A percentile compares a stretch with the other conserved stretches of the same genome.
These are phyloP conservation scores for Saturnispora galanensis DNA, from an alignment of 805 yeast species.

Conservation along the genomic window DNA sequence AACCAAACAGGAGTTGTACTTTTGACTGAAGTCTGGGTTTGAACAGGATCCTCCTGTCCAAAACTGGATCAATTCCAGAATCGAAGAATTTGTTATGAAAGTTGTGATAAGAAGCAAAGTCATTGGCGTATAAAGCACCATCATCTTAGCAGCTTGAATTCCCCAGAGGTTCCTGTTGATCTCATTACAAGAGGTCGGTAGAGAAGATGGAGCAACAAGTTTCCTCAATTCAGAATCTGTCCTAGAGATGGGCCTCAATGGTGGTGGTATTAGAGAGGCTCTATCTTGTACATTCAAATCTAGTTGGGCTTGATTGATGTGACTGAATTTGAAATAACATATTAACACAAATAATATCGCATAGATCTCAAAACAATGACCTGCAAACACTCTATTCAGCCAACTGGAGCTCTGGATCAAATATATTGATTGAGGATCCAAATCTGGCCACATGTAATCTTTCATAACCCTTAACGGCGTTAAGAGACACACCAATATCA, in stretches of 20 bases:
- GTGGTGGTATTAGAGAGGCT: conserved; percentile 4
- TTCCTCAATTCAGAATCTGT: conserved; percentile 3
- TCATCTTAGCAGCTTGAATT: conserved; percentile 17
- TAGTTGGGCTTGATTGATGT: conserved; percentile 1
- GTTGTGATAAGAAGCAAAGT: conserved; percentile 7
- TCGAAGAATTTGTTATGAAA: conserved; percentile 12
- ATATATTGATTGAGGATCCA: conserved; percentile 9
- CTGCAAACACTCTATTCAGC: conserved; percentile 22
- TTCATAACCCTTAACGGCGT: conserved; percentile 7
- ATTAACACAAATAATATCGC: conserved; percentile 8
- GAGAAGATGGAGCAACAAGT: conserved; percentile 1
- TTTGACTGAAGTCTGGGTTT: conserved; percentile 11
- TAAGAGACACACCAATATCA: neutral
- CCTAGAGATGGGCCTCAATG: conserved; percentile 1
- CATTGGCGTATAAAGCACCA: conserved; percentile 17
- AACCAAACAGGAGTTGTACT: conserved; percentile 15
- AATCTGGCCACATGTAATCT: conserved; percentile 10
- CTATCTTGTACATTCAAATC: conserved; percentile 13
- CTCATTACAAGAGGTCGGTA: neutral
- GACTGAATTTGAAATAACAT: conserved; percentile 4
- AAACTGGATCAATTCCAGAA: conserved; percentile 26
- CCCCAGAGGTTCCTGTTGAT: conserved; percentile 3
- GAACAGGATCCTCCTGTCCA: conserved; percentile 32
- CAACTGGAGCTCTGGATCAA: conserved; percentile 19
- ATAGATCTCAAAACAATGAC: conserved; percentile 23